Percentiles rank a stretch among this genome's conserved stretches.
Conservation (phyloP, 441 rosid species). For the Theobroma grandiflorum region DNA sequence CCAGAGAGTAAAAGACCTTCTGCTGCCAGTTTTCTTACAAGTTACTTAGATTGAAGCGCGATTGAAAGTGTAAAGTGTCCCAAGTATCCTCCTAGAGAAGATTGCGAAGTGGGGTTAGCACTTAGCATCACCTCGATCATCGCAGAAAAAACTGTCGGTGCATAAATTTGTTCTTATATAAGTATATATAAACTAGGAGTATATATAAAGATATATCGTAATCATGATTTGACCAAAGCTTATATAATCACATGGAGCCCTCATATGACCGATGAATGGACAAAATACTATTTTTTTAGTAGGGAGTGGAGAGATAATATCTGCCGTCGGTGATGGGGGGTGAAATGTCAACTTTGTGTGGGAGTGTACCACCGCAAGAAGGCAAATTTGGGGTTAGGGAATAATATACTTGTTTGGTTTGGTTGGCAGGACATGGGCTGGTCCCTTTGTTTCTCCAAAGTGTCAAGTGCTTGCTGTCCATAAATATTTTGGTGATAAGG, state of each 20-base stretch:
- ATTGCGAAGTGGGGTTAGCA: background rate
- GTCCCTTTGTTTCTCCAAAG: background rate
- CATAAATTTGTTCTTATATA: background rate
- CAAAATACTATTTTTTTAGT: background rate
- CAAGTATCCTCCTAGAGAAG: background rate
- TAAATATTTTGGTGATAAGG: conserved; percentile 10
- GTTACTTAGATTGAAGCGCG: background rate
- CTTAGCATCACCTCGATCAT: background rate
- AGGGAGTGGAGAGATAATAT: background rate
- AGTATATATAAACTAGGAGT: background rate
- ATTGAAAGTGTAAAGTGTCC: background rate
- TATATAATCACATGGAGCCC: background rate
- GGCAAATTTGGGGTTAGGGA: background rate
- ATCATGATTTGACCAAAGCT: background rate
- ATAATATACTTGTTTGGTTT: background rate
- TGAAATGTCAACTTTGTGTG: background rate
- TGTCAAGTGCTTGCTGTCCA: background rate
- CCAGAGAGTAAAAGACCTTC: background rate
- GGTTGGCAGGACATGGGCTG: background rate
- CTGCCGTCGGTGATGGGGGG: background rate
- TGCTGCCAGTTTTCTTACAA: background rate
- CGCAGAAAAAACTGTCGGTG: background rate
- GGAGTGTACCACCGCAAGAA: background rate
- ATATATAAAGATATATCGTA: background rate
- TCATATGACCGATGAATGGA: background rate